Percentiles rank a stretch among this genome's conserved stretches.
phyloP scores from a whole-genome alignment of 1,284 basidiomycete species.

The Taiwanofungus camphoratus region DNA sequence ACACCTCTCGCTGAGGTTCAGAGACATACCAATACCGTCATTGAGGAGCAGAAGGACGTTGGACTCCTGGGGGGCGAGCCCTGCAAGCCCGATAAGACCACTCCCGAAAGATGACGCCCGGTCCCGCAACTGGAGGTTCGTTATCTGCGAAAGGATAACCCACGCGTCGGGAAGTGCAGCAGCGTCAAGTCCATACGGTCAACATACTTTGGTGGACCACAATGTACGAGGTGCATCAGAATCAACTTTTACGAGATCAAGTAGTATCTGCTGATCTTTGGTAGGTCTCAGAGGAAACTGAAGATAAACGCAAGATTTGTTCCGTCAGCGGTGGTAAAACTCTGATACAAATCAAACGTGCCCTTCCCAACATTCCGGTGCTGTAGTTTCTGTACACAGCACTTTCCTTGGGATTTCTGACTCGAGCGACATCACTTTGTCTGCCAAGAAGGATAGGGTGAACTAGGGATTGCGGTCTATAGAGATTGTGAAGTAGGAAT shows the following conservation, averaged over 20 bases:
- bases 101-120: conserved; percentile 63
- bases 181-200: neutral
- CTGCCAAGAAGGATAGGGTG: conserved; percentile 78
- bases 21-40: conserved; percentile 62
- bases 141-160: conserved; percentile 43
- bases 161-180: neutral
- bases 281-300: conserved; percentile 71
- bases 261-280: conserved; percentile 62
- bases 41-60: conserved; percentile 68
- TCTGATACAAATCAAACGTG: conserved; percentile 29
- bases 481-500: conserved; percentile 68
- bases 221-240: conserved; percentile 62
- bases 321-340: neutral
- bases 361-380: conserved; percentile 72
- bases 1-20: neutral
- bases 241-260: conserved; percentile 61
- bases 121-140: conserved; percentile 59
- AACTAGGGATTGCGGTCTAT: conserved; percentile 73
- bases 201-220: conserved; percentile 66
- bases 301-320: conserved; percentile 7
- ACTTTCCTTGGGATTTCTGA: conserved; percentile 68
- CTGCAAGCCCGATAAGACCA: conserved; percentile 55
- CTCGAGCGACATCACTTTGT: conserved; percentile 78
- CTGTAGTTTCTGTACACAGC: conserved; percentile 80
- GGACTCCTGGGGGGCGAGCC: conserved; percentile 56